Evolutionary conservation across 2,329 filamentous ascomycete species (phyloP), one percentile per base, ranked within the genome.

Genomic region (Plenodomus tracheiphilus): DNA sequence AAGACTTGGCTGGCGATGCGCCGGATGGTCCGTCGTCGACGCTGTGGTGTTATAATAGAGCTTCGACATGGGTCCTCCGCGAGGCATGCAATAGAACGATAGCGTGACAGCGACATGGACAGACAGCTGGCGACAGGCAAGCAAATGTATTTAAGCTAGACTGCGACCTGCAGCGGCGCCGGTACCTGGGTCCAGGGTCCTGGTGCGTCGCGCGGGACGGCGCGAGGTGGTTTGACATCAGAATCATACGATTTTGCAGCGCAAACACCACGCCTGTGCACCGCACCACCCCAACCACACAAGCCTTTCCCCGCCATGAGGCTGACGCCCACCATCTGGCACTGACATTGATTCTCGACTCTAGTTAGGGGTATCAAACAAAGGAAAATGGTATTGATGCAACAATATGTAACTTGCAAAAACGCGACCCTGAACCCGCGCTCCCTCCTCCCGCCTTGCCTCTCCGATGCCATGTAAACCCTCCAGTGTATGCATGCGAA

Each of bases 161-260:
- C n/a, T 25, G 5, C 22, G 5, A 25, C 22, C 22, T 25, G 22
- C 22, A 25, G 22, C 22, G 22, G 22, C 5, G 5, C 22, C 22
- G 10, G 22, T 25, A 25, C 22, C 22, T 25, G 22, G 10, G 10
- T 49, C 51, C 54, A 62, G 56, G 54, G 50, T 51, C 46, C 39
- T 61, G 60, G 59, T 44, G 56, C 60, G 59, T 51, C 36, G 57
- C 62, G 56, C 28, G 28, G 28, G 28, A 47, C 43, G 42, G 44
- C 44, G 15, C 30, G 28, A 32, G 4, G 28, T 32, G 13, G 5
- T 51, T 56, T 61, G 55, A 62, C 59, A 62, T 61, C 45, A 62
- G 47, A 64, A 63, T 67, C 65, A 61, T 68, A 68, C 59, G 64
- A 68, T 62, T 60, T 56, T 58, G 35, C 30, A 18, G 16, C 35